Evolutionary conservation across 331 rosid species (phyloP), one percentile per base, ranked within the genome.

Genomic region (Quercus tomentella): DNA sequence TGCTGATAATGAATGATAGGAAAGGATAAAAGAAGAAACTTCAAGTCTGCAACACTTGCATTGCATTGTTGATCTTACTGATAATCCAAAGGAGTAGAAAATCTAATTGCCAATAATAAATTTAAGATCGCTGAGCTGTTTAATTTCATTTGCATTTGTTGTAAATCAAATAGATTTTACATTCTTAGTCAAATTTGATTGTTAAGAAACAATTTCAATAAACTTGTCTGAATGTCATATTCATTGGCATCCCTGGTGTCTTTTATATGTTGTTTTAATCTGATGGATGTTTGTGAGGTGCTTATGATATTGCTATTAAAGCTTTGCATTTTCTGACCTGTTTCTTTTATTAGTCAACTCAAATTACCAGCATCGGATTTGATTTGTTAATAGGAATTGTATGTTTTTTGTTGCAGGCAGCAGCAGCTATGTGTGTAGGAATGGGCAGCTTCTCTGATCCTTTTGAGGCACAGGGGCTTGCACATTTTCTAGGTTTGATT

Each of bases 381-480:
- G 21, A 62, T 57, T 60, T 76, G 75, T 17, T 45, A 69, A 57
- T 37, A 78, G 6, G 45, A 15, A 55, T 55, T 41, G 2, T 23
- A 49, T 74, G 81, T 35, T 79, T 55, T 33, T 63, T 63, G 63
- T 79, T 77, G 75, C 89, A 96, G 99, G 99, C 99, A 15, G 98
- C 98, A 3, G 99, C 98, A 35, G 99, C 99, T 3, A 91, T 96
- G 99, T 90, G 91, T 76, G 98, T 96, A 10, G 99, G 90, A 78
- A 90, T 93, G 58, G 98, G 99, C 58, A 93, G 98, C 82, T 96
- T 93, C 81, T 93, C 91, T 28, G 99, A 93, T 74, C 99, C 99
- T 41, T 55, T 63, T n/a, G 96, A 96, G 86, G 99, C 98, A 5
- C 97, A 96, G 77, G 99, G 99, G 76, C 92, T 96, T 41, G 98